Evolutionary conservation across 768 basidiomycete genomes (phyloP).

Genomic region (Mycena capillaripes): DNA sequence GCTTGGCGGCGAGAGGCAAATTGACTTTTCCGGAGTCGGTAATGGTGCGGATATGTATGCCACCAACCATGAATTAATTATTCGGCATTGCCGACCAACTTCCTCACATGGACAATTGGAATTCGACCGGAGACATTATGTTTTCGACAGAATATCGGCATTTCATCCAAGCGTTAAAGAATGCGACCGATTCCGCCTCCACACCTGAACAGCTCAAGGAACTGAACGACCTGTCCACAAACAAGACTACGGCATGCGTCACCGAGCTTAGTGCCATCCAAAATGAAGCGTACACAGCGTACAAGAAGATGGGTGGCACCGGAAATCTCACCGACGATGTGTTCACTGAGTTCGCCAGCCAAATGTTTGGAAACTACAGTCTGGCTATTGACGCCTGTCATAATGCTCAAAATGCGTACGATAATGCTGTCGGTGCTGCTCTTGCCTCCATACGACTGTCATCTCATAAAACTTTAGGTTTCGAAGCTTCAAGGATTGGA

Average conservation of each 20-base stretch:
- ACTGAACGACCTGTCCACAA: background rate
- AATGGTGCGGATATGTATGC: background rate
- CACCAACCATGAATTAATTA: background rate
- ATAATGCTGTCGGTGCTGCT: background rate
- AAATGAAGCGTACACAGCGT: background rate
- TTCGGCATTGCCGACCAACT: background rate
- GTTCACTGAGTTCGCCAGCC: constrained; percentile 2
- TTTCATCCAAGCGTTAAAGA: background rate
- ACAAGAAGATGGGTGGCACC: background rate
- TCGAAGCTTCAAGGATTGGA: no score
- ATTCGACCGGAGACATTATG: background rate
- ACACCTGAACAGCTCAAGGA: background rate
- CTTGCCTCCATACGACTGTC: no score
- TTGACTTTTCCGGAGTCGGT: background rate
- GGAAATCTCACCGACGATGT: background rate
- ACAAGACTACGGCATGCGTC: background rate
- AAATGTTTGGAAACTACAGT: background rate
- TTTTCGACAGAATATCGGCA: background rate
- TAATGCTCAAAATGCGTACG: background rate
- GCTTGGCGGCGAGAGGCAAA: background rate
- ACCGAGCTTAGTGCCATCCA: background rate
- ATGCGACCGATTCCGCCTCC: background rate
- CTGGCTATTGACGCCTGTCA: background rate
- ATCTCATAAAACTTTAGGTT: no score
- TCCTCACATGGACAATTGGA: background rate